phyloP scores from a whole-genome alignment of 805 yeast species.

The Candida morakotiae region DNA sequence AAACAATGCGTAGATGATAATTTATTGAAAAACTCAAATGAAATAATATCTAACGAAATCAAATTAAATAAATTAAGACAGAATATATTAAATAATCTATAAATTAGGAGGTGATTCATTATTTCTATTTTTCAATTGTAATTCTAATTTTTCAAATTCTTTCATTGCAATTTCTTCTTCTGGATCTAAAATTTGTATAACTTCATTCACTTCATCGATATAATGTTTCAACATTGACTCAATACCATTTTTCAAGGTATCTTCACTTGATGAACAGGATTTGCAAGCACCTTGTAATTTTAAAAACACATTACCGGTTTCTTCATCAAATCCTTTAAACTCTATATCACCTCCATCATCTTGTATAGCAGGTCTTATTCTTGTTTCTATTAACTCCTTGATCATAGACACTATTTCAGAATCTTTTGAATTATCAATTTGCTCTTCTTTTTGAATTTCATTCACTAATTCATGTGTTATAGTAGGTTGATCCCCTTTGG shows the following conservation, averaged over 20 bases:
- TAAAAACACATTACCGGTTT: constrained; percentile 81
- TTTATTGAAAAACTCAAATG: constrained; percentile 29
- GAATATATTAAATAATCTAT: constrained; percentile 4
- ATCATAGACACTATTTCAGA: constrained; percentile 81
- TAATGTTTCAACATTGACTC: constrained; percentile 97
- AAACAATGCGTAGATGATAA: constrained; percentile 36
- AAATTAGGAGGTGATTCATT: constrained; percentile 6
- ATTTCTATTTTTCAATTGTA: constrained; percentile 22
- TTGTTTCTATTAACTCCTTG: constrained; percentile 86
- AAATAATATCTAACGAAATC: constrained; percentile 11
- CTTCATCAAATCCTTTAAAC: constrained; percentile 80
- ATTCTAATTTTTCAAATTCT: constrained; percentile 83
- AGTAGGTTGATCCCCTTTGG: constrained; percentile 34
- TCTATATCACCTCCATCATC: constrained; percentile 99
- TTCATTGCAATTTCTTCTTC: constrained; percentile 73
- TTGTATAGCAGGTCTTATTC: constrained; percentile 95
- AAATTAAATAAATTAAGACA: constrained; percentile 11
- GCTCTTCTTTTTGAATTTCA: constrained; percentile 31
- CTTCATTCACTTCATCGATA: constrained; percentile 90
- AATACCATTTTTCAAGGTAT: constrained; percentile 91
- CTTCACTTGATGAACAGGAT: constrained; percentile 85
- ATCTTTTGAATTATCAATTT: constrained; percentile 44
- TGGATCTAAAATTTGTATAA: constrained; percentile 77
- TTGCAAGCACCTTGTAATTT: constrained; percentile 95
- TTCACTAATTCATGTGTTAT: constrained; percentile 31